Evolutionary conservation across 257 asterid genomes (phyloP).

Genomic region (Galeopsis tetrahit): DNA sequence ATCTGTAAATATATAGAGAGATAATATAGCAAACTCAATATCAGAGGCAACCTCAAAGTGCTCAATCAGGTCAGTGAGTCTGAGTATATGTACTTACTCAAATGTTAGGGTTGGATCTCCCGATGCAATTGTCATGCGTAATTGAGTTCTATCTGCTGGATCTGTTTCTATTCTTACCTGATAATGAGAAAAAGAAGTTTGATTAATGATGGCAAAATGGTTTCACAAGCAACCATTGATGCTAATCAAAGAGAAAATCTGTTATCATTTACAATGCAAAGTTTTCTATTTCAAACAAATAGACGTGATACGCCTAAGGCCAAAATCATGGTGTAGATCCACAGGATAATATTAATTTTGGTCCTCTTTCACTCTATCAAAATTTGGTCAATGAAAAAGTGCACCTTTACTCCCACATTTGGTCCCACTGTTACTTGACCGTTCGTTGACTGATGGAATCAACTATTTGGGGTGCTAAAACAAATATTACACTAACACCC

Average conservation of each 20-base stretch:
- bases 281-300: constrained; percentile 21
- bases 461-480: too few relatives aligned
- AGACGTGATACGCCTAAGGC: constrained; percentile 4
- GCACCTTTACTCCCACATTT: too few relatives aligned
- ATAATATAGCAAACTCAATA: constrained; percentile 20
- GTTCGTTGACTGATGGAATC: too few relatives aligned
- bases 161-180: constrained; percentile 95
- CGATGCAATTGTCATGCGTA: constrained; percentile 87
- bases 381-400: too few relatives aligned
- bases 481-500: too few relatives aligned
- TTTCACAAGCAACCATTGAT: neutral
- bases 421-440: too few relatives aligned
- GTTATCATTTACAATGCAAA: neutral
- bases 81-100: constrained; percentile 58
- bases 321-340: constrained; percentile 19
- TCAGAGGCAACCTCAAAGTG: constrained; percentile 16
- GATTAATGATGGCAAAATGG: constrained; percentile 8
- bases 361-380: too few relatives aligned
- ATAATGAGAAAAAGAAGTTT: constrained; percentile 14
- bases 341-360: too few relatives aligned
- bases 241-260: neutral
- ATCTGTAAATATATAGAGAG: constrained; percentile 40
- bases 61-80: constrained; percentile 17
- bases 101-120: constrained; percentile 84
- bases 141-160: constrained; percentile 94